phyloP scores from a whole-genome alignment of 2,329 filamentous ascomycete species.

The Byssothecium circinans region DNA sequence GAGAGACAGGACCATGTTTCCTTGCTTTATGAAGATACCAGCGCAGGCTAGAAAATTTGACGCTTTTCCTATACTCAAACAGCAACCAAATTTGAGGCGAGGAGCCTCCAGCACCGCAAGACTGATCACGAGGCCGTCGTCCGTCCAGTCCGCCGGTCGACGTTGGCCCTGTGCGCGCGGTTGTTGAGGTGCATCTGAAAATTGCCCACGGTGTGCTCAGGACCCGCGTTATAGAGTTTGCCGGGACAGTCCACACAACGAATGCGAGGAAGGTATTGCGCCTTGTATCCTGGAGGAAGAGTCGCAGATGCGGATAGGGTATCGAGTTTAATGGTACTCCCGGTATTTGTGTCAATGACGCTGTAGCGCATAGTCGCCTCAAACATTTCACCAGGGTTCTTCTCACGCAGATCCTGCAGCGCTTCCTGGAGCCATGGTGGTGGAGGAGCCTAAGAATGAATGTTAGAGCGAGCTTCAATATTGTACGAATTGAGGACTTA shows the following conservation, averaged over 20 bases:
- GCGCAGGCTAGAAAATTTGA: not conserved
- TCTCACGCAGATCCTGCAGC: constrained; percentile 68
- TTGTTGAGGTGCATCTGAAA: constrained; percentile 94
- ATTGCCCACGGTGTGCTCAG: constrained; percentile 80
- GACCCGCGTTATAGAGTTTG: constrained; percentile 90
- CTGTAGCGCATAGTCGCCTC: constrained; percentile 91
- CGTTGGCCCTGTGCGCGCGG: constrained; percentile 61
- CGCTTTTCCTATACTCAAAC: not conserved
- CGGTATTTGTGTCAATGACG: constrained; percentile 64
- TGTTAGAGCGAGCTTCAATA: not conserved
- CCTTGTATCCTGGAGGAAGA: constrained; percentile 67
- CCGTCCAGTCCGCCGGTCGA: constrained; percentile 36
- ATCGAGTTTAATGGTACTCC: constrained; percentile 52
- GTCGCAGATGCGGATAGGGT: constrained; percentile 51
- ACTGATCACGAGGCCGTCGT: not conserved
- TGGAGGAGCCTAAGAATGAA: constrained; percentile 66
- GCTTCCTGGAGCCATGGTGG: constrained; percentile 82
- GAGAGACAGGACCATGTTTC: not conserved
- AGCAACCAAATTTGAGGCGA: not conserved
- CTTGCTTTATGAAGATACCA: not conserved
- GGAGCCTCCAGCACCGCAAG: not conserved
- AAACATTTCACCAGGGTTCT: constrained; percentile 80
- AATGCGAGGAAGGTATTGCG: constrained; percentile 85
- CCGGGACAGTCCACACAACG: constrained; percentile 89
- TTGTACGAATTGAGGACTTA: constrained; percentile 50